Conservation (phyloP, 2,329 filamentous ascomycete genomes). For the Alternaria alternata region DNA sequence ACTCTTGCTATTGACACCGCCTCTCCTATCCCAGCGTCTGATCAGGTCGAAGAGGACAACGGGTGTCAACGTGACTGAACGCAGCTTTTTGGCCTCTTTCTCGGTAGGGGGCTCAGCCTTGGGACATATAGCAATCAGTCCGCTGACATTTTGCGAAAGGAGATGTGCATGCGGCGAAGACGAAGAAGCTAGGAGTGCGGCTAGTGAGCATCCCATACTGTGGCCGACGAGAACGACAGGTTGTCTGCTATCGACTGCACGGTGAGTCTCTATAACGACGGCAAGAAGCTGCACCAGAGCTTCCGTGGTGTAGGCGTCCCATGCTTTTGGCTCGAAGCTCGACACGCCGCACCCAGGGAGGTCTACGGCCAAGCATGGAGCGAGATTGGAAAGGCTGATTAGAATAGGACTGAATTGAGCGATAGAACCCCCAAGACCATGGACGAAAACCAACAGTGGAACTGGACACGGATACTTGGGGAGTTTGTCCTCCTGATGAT, state of each 20-base stretch:
- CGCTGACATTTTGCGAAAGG: slow-evolving; percentile 72
- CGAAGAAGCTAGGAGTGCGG: slow-evolving; percentile 73
- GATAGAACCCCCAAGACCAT: slow-evolving; percentile 90
- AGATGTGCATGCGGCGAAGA: slow-evolving; percentile 61
- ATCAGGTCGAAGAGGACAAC: slow-evolving; percentile 77
- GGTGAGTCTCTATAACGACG: slow-evolving; percentile 75
- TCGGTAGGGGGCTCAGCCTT: slow-evolving; percentile 69
- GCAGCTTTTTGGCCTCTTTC: slow-evolving; percentile 60
- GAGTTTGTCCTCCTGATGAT: slow-evolving; percentile 83
- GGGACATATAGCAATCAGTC: slow-evolving; percentile 84
- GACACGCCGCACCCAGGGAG: slow-evolving; percentile 90
- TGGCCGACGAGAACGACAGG: slow-evolving; percentile 84
- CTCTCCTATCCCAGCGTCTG: slow-evolving; percentile 79
- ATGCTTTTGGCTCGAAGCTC: slow-evolving; percentile 71
- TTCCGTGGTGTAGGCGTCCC: slow-evolving; percentile 81
- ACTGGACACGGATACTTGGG: slow-evolving; percentile 75
- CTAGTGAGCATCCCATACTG: slow-evolving; percentile 86
- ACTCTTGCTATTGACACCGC: slow-evolving; percentile 79
- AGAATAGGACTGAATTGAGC: slow-evolving; percentile 87
- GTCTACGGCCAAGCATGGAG: slow-evolving; percentile 86
- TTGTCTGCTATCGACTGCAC: slow-evolving; percentile 71
- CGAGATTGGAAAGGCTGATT: slow-evolving; percentile 80
- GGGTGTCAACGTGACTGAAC: slow-evolving; percentile 72
- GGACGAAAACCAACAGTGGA: slow-evolving; percentile 88
- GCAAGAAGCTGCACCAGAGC: slow-evolving; percentile 79